Evolutionary conservation across 2,329 filamentous ascomycete species (phyloP).

Genomic region (Rasamsonia emersonii): DNA sequence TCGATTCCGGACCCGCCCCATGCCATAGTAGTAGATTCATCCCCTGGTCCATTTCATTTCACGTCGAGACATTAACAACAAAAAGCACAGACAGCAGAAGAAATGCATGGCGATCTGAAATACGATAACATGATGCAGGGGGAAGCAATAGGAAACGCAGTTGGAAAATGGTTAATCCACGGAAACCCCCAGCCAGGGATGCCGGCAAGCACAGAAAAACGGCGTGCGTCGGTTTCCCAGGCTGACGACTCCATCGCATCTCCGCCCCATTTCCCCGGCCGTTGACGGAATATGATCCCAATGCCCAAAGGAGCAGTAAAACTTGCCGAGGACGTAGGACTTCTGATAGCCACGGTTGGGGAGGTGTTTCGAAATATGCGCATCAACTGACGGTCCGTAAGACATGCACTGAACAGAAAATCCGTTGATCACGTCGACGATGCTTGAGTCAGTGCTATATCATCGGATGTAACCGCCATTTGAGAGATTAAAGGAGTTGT

Average conservation of each 20-base stretch:
- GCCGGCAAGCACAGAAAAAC: not conserved
- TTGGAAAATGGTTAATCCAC: not conserved
- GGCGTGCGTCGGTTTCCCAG: slow-evolving; percentile 3
- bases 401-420: too few species aligned
- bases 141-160: not conserved
- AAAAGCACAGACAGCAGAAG: slow-evolving; percentile 2
- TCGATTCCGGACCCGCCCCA: not conserved
- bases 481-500: not conserved
- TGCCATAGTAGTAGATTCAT: slow-evolving; percentile 1
- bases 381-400: too few species aligned
- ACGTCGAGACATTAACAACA: slow-evolving; percentile 6
- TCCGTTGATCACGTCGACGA: too few species aligned
- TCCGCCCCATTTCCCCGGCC: slow-evolving; percentile 6
- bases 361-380: slow-evolving; percentile 1
- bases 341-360: not conserved
- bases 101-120: slow-evolving; percentile 2
- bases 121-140: not conserved
- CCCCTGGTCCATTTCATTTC: slow-evolving; percentile 5
- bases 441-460: too few species aligned
- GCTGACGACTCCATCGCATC: slow-evolving; percentile 7
- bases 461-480: slow-evolving; percentile 2
- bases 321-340: slow-evolving; percentile 6
- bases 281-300: slow-evolving; percentile 7
- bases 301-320: slow-evolving; percentile 9
- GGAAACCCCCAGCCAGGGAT: slow-evolving; percentile 1